These are phyloP conservation scores for Juncus effusus DNA, from an alignment of 176 grass and related monocot species.

Conservation along the genomic window DNA sequence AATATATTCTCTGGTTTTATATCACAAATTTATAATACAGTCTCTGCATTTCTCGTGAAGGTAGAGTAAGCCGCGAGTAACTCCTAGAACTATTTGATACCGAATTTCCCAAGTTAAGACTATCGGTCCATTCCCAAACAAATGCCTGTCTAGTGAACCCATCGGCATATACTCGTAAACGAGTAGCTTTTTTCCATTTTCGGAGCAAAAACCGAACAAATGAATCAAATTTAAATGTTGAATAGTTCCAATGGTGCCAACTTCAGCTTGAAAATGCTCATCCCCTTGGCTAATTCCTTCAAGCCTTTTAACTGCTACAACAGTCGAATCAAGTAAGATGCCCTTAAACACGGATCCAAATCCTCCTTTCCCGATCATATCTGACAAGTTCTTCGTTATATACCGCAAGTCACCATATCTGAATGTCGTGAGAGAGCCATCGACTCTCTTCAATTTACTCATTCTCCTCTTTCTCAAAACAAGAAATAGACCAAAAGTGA, in stretches of 20 bases:
- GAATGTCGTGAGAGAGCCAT: background rate
- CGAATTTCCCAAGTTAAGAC: slow-evolving; percentile 29
- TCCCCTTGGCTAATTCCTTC: no score
- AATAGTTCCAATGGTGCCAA: slow-evolving; percentile 44
- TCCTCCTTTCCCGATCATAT: background rate
- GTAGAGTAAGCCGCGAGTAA: slow-evolving; percentile 30
- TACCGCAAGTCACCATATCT: background rate
- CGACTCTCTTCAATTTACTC: background rate
- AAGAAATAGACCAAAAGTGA: background rate
- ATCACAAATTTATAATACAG: slow-evolving; percentile 50
- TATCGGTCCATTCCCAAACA: slow-evolving; percentile 10
- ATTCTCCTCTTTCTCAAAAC: slow-evolving; percentile 14
- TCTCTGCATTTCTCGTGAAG: slow-evolving; percentile 46
- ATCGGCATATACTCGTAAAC: slow-evolving; percentile 28
- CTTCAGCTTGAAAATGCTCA: no score
- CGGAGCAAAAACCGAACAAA: slow-evolving; percentile 22
- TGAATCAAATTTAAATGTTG: slow-evolving; percentile 42
- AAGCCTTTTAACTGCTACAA: no score
- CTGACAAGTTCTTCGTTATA: background rate
- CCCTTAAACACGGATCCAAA: background rate
- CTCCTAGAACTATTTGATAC: slow-evolving; percentile 12
- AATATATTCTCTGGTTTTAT: slow-evolving; percentile 49
- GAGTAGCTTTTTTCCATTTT: slow-evolving; percentile 11
- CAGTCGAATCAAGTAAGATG: background rate
- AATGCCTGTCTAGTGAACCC: slow-evolving; percentile 16